Evolutionary conservation across 1,139 yeast species (phyloP).

Genomic region (Kurtzmaniella quercitrusa): DNA sequence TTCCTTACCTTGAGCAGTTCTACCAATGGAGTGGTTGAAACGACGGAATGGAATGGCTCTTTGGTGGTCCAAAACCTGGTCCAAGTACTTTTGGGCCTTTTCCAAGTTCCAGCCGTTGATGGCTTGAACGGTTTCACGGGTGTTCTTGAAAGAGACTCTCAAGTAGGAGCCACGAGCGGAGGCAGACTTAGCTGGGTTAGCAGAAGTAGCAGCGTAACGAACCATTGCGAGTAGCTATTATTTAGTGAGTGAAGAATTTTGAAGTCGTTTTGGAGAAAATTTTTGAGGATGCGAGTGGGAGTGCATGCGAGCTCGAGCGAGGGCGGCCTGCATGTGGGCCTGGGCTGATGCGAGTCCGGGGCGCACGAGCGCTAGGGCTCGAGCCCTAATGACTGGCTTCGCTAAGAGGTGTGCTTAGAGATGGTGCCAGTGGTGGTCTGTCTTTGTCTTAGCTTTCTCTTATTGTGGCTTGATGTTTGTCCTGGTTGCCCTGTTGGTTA

Average conservation of each 20-base stretch:
- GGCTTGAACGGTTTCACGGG: slow-evolving; percentile 99
- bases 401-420: too few relatives aligned
- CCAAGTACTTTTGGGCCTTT: slow-evolving; percentile 94
- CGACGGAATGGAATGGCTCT: slow-evolving; percentile 99
- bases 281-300: slow-evolving; percentile 5
- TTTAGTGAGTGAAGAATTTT: slow-evolving; percentile 3
- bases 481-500: too few relatives aligned
- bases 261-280: slow-evolving; percentile 5
- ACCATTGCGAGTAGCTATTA: slow-evolving; percentile 28
- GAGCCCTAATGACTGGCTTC: not conserved
- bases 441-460: too few relatives aligned
- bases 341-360: not conserved
- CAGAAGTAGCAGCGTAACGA: slow-evolving; percentile 98
- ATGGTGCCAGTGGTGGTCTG: too few relatives aligned
- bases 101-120: slow-evolving; percentile 96
- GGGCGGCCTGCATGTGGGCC: not conserved
- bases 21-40: slow-evolving; percentile 94
- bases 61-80: slow-evolving; percentile 95
- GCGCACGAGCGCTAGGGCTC: slow-evolving; percentile 1
- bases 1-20: slow-evolving; percentile 99
- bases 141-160: slow-evolving; percentile 99
- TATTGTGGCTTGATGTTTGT: too few relatives aligned
- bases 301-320: slow-evolving; percentile 1
- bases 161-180: slow-evolving; percentile 99
- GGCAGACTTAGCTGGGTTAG: slow-evolving; percentile 99